Evolutionary conservation across 2,329 filamentous ascomycete genomes (phyloP), one percentile per base, ranked within the genome.

Genomic region (Ilyonectria mors-panacis): DNA sequence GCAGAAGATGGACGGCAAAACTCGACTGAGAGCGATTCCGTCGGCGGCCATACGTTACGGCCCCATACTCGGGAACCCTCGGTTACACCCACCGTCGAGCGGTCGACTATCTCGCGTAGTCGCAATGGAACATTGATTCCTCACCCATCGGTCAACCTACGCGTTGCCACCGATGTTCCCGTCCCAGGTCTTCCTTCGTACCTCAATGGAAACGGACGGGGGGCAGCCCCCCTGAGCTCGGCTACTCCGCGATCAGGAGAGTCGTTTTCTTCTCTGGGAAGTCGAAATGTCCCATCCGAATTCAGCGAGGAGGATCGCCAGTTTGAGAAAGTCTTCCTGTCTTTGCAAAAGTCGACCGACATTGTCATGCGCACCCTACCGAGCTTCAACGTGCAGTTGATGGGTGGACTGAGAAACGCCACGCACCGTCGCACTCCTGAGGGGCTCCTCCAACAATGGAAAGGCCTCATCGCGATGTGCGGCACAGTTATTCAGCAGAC

Each of bases 161-260:
- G 79, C 23, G 88, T 91, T 21, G 81, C 88, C 21, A 91, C 88
- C 0, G 87, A 90, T 69, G 83, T 88, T 8, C 80, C 84, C 5
- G 66, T 76, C 13, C 76, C 77, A 12, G 61, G 72, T n/a, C 78
- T 82, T 28, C 74, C 81, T 35, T 81, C 85, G 0, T 87, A 85
- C 57, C 77, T 86, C 60, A 88, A 87, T 66, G 85, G 85, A 35
- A 76, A 71, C 26, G 76, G 83, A 15, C 85, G 88, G 12, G 12
- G 13, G 23, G 86, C 86, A 30, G 85, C 86, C 2, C 86, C 85
- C 3, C 82, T 85, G 78, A 87, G 78, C 62, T 89, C 82, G 70
- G 87, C 86, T n/a, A 97, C 94, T 1, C 94, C 94, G 51, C 90
- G 93, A 26, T 97, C 94, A 8, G 93, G 92, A 48, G 94, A 97